phyloP scores from a whole-genome alignment of 2,329 filamentous ascomycete genomes.

The Daldinia sp. region DNA sequence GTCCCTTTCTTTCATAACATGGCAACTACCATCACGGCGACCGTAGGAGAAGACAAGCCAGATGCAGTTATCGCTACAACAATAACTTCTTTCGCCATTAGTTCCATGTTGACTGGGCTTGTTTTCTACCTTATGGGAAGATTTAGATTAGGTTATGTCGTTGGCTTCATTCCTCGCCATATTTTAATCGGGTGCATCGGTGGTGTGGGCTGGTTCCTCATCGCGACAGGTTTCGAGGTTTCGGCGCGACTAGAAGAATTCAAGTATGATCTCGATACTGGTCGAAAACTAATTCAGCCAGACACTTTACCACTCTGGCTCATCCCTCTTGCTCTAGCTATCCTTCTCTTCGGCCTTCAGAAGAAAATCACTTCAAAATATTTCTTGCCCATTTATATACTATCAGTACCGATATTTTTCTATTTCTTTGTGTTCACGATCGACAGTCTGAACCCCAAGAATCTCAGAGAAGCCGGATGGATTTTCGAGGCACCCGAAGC shows the following conservation, averaged over 20 bases:
- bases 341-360: constrained; percentile 79
- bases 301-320: constrained; percentile 86
- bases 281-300: constrained; percentile 74
- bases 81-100: constrained; percentile 88
- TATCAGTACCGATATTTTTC: constrained; percentile 78
- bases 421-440: constrained; percentile 79
- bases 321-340: constrained; percentile 78
- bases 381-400: constrained; percentile 86
- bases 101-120: constrained; percentile 87
- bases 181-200: constrained; percentile 98
- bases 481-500: constrained; percentile 87
- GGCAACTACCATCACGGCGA: constrained; percentile 84
- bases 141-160: constrained; percentile 87
- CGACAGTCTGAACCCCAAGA: constrained; percentile 70
- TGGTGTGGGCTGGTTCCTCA: constrained; percentile 93
- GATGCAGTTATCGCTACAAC: constrained; percentile 93
- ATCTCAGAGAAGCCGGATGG: constrained; percentile 80
- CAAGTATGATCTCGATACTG: constrained; percentile 79
- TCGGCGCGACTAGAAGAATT: constrained; percentile 88
- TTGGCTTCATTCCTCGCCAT: constrained; percentile 95
- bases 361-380: constrained; percentile 81
- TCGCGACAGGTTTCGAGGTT: constrained; percentile 92
- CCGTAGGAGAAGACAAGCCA: constrained; percentile 80
- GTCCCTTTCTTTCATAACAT: constrained; percentile 99
- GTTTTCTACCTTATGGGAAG: constrained; percentile 92